phyloP scores from a whole-genome alignment of 2,329 filamentous ascomycete genomes.

The Fusarium scirpi region DNA sequence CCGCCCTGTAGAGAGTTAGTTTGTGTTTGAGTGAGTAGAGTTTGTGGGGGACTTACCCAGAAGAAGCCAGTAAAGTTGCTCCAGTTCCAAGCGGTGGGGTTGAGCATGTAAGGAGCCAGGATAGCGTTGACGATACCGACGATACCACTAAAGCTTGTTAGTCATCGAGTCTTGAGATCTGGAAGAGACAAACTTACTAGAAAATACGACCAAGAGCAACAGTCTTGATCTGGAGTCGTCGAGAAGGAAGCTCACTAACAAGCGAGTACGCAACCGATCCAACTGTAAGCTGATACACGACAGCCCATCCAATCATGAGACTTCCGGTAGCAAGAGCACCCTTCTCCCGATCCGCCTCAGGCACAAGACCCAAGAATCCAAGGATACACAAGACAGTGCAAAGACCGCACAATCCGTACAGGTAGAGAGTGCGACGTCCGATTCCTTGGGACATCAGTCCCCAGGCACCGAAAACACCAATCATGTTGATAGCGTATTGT shows the following conservation, averaged over 20 bases:
- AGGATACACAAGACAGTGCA: conserved; percentile 83
- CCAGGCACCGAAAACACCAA: conserved; percentile 85
- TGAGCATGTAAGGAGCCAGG: conserved; percentile 92
- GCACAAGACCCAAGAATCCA: conserved; percentile 84
- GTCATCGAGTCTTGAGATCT: accelerated
- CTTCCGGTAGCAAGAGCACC: conserved; percentile 81
- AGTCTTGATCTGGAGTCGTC: conserved; percentile 89
- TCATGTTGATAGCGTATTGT: conserved; percentile 79
- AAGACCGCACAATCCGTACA: conserved; percentile 80
- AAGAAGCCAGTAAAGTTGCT: conserved; percentile 89
- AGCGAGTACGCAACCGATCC: conserved; percentile 92
- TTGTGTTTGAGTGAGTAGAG: neutral
- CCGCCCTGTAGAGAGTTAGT: conserved; percentile 53
- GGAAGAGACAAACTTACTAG: conserved; percentile 61
- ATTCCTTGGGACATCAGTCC: conserved; percentile 79
- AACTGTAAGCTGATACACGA: conserved; percentile 87
- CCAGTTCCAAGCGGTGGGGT: conserved; percentile 89
- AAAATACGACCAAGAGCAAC: conserved; percentile 86
- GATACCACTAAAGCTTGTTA: conserved; percentile 67
- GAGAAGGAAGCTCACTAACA: conserved; percentile 85
- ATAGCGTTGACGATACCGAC: conserved; percentile 85
- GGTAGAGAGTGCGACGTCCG: conserved; percentile 80
- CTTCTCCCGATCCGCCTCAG: conserved; percentile 66
- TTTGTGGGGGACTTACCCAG: conserved; percentile 64
- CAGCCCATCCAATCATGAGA: conserved; percentile 85